Conservation (phyloP, 2,329 filamentous ascomycete species). For the Cladobotryum protrusum region DNA sequence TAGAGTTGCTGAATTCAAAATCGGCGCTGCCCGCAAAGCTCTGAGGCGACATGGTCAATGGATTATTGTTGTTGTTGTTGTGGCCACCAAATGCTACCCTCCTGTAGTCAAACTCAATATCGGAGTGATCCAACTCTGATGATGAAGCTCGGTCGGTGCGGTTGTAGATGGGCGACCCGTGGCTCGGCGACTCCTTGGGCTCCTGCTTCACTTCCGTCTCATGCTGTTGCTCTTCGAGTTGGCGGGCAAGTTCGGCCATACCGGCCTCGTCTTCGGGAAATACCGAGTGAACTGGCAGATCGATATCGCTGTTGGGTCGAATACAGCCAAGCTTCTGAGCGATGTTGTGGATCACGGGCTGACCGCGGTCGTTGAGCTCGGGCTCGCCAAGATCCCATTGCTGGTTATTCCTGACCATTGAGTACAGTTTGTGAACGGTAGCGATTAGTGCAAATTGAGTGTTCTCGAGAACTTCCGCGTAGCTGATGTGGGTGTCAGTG, state of each 20-base stretch:
- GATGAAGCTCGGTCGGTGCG: constrained; percentile 45
- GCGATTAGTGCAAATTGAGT: constrained; percentile 59
- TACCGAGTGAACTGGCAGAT: constrained; percentile 50
- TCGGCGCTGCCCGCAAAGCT: constrained; percentile 39
- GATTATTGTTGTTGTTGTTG: constrained; percentile 30
- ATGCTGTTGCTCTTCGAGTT: constrained; percentile 42
- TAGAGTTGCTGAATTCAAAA: constrained; percentile 31
- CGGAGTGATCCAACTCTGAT: constrained; percentile 49
- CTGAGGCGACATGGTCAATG: constrained; percentile 46
- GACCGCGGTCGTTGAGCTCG: constrained; percentile 55
- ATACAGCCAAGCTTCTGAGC: constrained; percentile 59
- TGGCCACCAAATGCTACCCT: constrained; percentile 38
- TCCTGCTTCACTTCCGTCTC: constrained; percentile 27
- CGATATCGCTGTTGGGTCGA: constrained; percentile 54
- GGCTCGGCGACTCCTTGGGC: constrained; percentile 17
- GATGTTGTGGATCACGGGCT: constrained; percentile 60
- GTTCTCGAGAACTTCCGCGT: constrained; percentile 59
- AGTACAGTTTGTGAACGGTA: constrained; percentile 59
- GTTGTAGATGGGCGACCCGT: constrained; percentile 10
- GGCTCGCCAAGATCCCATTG: constrained; percentile 58
- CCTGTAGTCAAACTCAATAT: constrained; percentile 50
- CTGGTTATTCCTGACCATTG: constrained; percentile 54
- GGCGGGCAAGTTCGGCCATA: constrained; percentile 49
- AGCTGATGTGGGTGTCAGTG: constrained; percentile 31
- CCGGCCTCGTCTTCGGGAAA: constrained; percentile 58